Evolutionary conservation across 2,329 filamentous ascomycete genomes (phyloP), one percentile per base, ranked within the genome.

Genomic region (Dactylella cylindrospora): DNA sequence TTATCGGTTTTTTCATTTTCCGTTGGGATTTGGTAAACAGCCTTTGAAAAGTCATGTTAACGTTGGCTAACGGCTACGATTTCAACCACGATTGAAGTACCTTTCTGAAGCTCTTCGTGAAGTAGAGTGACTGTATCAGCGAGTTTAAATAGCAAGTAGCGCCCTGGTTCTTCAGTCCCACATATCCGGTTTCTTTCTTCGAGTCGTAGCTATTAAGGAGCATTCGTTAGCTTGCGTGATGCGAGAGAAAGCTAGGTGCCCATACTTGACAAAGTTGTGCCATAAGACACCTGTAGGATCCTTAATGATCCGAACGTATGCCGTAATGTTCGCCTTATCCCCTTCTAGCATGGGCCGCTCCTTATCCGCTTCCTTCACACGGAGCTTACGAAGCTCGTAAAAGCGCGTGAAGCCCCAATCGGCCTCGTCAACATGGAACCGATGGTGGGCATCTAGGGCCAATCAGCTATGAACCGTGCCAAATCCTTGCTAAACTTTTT

Each of bases 361-460:
- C 29, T 74, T 76, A 17, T 77, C 76, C 17, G 83, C 81, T 54
- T 93, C 86, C 26, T 84, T 77, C 62, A 84, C 85, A 71, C 96
- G 95, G 72, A 97, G 85, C 70, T 84, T 85, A 49, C 89, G 81
- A 43, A 95, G 80, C 72, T 97, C 93, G 9, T 90, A 84, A 71
- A 97, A 98, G 52, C 91, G 79, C n/a, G 93, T 98, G 73, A 98
- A 98, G 1, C 93, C 93, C 93, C 93, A 98, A 70, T 98, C 93
- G 19, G 89, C 90, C 73, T 98, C 93, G 35, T 97, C 93, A 66
- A 87, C 88, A 3, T 90, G 97, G 73, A 97, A 98, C 59, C 93
- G 86, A 72, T 98, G 93, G 68, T 90, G 89, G n/a, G 93, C 93
- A 35, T 78, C 79, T 78, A 65, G 13, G 8, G 28, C 13, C 19